Conservation (phyloP, 345 rosid genomes). For the Nephelium lappaceum region DNA sequence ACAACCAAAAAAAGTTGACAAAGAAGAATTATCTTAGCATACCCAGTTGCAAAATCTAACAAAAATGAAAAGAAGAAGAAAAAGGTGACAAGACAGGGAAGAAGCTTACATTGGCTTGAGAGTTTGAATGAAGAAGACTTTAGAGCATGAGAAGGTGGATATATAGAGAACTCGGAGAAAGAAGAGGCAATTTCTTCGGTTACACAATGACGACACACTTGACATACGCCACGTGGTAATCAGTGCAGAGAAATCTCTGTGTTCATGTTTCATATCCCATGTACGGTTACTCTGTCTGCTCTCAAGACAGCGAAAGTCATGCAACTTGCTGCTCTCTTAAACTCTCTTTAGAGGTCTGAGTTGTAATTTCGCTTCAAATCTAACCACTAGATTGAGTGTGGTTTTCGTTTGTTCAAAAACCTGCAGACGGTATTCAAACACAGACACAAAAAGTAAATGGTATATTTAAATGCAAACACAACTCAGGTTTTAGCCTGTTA, state of each 20-base stretch:
- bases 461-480: too few species aligned
- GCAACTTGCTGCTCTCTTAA: conserved; percentile 3
- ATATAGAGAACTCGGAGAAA: too few species aligned
- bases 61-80: neutral
- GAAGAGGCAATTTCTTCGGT: neutral
- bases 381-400: too few species aligned
- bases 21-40: neutral
- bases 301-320: neutral
- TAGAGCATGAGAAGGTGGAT: too few species aligned
- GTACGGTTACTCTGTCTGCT: conserved; percentile 3
- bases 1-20: neutral
- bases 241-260: neutral
- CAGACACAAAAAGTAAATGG: too few species aligned
- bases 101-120: neutral
- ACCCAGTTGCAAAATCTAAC: neutral
- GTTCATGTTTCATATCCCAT: neutral
- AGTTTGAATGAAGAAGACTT: neutral
- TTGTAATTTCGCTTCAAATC: neutral
- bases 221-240: conserved; percentile 18
- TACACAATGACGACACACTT: conserved; percentile 28
- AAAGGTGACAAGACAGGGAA: conserved; percentile 8
- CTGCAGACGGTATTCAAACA: too few species aligned
- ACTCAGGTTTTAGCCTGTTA: too few species aligned
- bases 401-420: too few species aligned
- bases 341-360: neutral